phyloP scores from a whole-genome alignment of 2,329 filamentous ascomycete genomes.

The Exophiala calicioides region DNA sequence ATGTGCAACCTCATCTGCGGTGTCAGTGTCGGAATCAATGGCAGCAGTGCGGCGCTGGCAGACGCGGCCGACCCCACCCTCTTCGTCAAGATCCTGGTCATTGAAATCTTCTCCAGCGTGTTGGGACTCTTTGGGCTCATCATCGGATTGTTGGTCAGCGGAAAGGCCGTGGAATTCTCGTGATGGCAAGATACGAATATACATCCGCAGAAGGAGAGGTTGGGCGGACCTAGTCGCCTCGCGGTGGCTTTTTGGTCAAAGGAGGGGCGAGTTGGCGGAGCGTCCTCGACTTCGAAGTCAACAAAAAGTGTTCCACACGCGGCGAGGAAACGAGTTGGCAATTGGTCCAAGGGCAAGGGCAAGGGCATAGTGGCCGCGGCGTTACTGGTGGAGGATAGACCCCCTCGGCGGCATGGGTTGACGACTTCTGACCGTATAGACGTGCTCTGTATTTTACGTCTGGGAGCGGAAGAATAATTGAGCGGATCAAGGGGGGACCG shows the following conservation, averaged over 20 bases:
- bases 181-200: slow-evolving; percentile 12
- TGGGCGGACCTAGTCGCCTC: background rate
- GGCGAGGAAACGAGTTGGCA: too few species aligned
- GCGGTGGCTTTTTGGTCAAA: background rate
- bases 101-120: slow-evolving; percentile 99
- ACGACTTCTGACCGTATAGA: too few species aligned
- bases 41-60: slow-evolving; percentile 90
- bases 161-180: slow-evolving; percentile 75
- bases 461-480: background rate
- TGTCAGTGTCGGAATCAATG: slow-evolving; percentile 96
- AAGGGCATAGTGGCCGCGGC: too few species aligned
- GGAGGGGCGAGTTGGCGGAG: background rate
- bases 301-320: too few species aligned
- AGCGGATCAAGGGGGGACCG: too few species aligned
- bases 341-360: too few species aligned
- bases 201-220: background rate
- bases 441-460: too few species aligned
- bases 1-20: slow-evolving; percentile 95
- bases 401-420: too few species aligned
- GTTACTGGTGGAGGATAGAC: too few species aligned
- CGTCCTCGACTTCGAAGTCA: too few species aligned
- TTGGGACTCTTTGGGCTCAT: slow-evolving; percentile 95
- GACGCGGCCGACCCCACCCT: slow-evolving; percentile 90
- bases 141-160: slow-evolving; percentile 82
- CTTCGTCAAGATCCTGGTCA: slow-evolving; percentile 99